Evolutionary conservation across 345 rosid genomes (phyloP).

Genomic region (Eucalyptus regnans): DNA sequence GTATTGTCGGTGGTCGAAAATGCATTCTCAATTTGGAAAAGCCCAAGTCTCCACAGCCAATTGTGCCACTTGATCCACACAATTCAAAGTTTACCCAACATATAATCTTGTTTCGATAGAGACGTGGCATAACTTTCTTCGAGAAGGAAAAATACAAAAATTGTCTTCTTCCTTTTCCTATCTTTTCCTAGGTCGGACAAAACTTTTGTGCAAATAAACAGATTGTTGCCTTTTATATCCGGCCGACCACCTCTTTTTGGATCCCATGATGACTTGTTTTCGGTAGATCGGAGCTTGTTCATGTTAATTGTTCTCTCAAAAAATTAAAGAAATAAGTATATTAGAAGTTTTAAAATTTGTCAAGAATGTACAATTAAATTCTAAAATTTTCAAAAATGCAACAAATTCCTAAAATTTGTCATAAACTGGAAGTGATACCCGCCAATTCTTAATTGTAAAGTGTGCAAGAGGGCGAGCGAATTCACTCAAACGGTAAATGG

Average conservation of each 20-base stretch:
- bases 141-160: background rate
- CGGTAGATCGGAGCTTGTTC: background rate
- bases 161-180: background rate
- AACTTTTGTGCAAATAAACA: background rate
- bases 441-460: background rate
- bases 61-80: background rate
- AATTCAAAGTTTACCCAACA: background rate
- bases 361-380: accelerated
- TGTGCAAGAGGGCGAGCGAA: background rate
- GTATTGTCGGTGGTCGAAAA: background rate
- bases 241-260: background rate
- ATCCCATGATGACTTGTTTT: background rate
- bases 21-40: background rate
- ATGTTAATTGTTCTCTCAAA: background rate
- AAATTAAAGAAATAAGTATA: background rate
- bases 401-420: no score
- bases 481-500: background rate
- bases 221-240: background rate
- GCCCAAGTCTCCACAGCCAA: background rate
- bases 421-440: background rate
- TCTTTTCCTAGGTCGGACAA: background rate
- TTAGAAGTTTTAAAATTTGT: no score
- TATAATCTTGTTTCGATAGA: background rate
- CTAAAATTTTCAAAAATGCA: no score
- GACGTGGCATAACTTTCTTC: background rate